phyloP scores from a whole-genome alignment of 2,329 filamentous ascomycete genomes.

The Nemania sp. region DNA sequence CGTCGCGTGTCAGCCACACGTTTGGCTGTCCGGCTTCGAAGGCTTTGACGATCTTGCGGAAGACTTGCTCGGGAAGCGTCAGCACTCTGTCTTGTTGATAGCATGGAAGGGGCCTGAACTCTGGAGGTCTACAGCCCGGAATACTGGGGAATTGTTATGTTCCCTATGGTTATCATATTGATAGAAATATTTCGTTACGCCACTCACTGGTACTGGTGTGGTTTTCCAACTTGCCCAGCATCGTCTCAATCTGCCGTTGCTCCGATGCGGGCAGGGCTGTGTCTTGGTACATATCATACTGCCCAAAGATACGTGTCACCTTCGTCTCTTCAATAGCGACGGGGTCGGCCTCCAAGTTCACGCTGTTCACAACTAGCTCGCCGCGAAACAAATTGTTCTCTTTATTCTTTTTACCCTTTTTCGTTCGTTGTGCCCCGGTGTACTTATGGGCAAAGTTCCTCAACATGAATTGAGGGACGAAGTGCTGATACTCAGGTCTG shows the following conservation, averaged over 20 bases:
- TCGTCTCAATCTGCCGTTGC: conserved; percentile 32
- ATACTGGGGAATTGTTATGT: background rate
- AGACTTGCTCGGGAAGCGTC: conserved; percentile 10
- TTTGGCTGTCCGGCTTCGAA: conserved; percentile 17
- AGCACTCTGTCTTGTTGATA: background rate
- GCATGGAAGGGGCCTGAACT: background rate
- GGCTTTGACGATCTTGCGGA: conserved; percentile 27
- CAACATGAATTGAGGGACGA: conserved; percentile 32
- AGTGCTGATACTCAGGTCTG: conserved; percentile 31
- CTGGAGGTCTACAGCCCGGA: too few species aligned
- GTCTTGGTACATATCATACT: conserved; percentile 38
- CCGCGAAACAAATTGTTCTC: conserved; percentile 27
- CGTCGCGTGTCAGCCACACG: conserved; percentile 29
- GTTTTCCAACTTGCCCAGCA: conserved; percentile 35
- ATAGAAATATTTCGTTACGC: background rate
- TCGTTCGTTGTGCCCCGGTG: conserved; percentile 12
- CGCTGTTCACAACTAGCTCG: conserved; percentile 35
- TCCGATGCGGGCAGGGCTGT: conserved; percentile 26
- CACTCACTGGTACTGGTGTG: conserved; percentile 24
- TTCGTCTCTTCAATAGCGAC: conserved; percentile 29
- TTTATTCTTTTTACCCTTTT: conserved; percentile 19
- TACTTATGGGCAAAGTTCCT: conserved; percentile 31
- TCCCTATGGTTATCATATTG: background rate
- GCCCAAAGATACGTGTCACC: conserved; percentile 33
- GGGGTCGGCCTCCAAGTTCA: conserved; percentile 28